phyloP scores from a whole-genome alignment of 768 basidiomycete species.

The Amanita rubescens region DNA sequence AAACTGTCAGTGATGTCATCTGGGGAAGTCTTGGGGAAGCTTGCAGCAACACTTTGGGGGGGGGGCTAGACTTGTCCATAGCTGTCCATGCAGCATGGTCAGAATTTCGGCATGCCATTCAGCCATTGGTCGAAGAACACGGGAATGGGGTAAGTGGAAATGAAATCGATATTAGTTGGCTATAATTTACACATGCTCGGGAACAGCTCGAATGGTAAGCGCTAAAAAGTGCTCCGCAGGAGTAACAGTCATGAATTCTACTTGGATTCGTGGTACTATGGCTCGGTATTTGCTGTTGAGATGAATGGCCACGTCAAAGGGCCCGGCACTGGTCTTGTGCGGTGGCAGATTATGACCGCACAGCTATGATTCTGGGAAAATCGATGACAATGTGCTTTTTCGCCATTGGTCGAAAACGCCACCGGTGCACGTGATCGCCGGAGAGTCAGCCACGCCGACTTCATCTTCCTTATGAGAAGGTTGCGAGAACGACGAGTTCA shows the following conservation, averaged over 20 bases:
- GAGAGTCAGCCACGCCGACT: not conserved
- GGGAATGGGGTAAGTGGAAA: not conserved
- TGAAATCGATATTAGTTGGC: not conserved
- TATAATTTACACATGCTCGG: not conserved
- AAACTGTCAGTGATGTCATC: not conserved
- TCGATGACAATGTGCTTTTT: not conserved
- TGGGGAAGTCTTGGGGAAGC: not conserved
- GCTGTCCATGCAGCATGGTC: not conserved
- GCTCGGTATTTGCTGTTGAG: not conserved
- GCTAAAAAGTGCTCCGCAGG: not conserved
- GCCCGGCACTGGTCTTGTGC: too few relatives aligned
- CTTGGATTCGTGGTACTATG: not conserved
- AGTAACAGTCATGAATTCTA: not conserved
- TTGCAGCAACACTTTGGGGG: not conserved
- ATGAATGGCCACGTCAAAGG: not conserved
- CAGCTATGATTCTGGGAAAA: too few relatives aligned
- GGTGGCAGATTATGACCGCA: too few relatives aligned
- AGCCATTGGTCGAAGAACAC: not conserved
- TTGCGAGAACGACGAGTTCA: too few relatives aligned
- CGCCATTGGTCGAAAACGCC: not conserved
- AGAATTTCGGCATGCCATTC: not conserved
- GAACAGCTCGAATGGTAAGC: too few relatives aligned
- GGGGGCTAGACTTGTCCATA: not conserved
- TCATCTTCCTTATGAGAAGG: too few relatives aligned
- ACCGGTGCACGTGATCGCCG: not conserved